Evolutionary conservation across 116 monocot genomes (phyloP).

Genomic region (Phalaenopsis hybrid): DNA sequence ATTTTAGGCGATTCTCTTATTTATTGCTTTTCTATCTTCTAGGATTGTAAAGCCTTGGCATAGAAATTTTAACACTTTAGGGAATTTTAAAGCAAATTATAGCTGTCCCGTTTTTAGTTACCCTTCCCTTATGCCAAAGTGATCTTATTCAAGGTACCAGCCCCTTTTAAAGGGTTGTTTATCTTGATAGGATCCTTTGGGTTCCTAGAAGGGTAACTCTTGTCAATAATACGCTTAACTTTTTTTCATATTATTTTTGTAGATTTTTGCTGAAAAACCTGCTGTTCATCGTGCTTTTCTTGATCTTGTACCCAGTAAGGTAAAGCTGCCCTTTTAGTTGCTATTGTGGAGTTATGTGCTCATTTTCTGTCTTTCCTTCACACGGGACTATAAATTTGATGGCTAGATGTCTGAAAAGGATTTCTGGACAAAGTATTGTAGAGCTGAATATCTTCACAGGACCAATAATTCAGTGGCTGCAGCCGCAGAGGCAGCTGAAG

Average conservation of each 20-base stretch:
- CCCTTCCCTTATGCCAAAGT: not conserved
- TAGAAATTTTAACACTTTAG: not conserved
- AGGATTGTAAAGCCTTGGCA: not conserved
- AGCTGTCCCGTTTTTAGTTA: not conserved
- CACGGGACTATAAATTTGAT: slow-evolving; percentile 3
- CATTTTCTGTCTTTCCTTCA: not conserved
- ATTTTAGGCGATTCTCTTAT: slow-evolving; percentile 4
- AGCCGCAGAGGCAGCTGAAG: slow-evolving; percentile 94
- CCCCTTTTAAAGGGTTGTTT: not conserved
- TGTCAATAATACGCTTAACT: not conserved
- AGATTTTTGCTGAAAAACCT: slow-evolving; percentile 99
- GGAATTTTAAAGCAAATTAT: not conserved
- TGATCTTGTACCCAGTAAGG: slow-evolving; percentile 73
- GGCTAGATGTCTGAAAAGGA: slow-evolving; percentile 88
- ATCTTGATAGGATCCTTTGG: not conserved
- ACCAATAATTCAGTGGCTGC: slow-evolving; percentile 76
- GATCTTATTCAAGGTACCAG: not conserved
- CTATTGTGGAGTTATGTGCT: not conserved
- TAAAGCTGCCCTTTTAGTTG: slow-evolving; percentile 11
- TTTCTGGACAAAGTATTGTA: slow-evolving; percentile 98
- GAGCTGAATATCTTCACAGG: slow-evolving; percentile 85
- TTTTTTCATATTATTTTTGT: slow-evolving; percentile 16
- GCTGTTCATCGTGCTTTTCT: slow-evolving; percentile 93
- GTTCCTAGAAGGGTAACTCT: not conserved
- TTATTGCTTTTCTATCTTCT: not conserved